Percentiles rank a stretch among this genome's conserved stretches.
Conservation (phyloP, 73 alveolate species). For the Tetrahymena malaccensis region DNA sequence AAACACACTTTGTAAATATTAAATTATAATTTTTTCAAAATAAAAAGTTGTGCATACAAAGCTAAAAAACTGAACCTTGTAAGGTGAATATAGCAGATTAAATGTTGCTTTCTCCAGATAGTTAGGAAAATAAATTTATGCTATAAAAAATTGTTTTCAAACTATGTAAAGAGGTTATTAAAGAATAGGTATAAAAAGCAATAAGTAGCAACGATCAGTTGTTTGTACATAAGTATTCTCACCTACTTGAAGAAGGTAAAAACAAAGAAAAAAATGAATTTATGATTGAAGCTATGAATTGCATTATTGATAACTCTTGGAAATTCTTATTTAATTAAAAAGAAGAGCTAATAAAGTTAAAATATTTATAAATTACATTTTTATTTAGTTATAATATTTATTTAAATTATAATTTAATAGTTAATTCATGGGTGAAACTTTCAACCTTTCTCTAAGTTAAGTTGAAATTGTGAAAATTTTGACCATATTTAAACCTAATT, state of each 20-base stretch:
- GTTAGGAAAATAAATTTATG: background rate
- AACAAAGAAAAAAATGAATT: background rate
- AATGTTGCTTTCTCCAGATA: background rate
- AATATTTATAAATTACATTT: too few relatives aligned
- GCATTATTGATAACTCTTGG: background rate
- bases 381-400: background rate
- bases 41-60: background rate
- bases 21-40: background rate
- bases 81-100: background rate
- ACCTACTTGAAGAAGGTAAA: background rate
- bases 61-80: background rate
- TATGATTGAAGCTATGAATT: background rate
- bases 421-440: background rate
- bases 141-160: background rate
- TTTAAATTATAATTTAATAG: background rate
- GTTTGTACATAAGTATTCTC: background rate
- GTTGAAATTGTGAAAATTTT: background rate
- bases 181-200: background rate
- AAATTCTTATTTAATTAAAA: background rate
- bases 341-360: background rate
- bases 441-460: background rate
- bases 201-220: background rate
- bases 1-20: background rate
- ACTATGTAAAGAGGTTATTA: background rate
- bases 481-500: background rate